Evolutionary conservation across 305 asterid genomes (phyloP), one percentile per base, ranked within the genome.

Genomic region (Salvia sclarea): DNA sequence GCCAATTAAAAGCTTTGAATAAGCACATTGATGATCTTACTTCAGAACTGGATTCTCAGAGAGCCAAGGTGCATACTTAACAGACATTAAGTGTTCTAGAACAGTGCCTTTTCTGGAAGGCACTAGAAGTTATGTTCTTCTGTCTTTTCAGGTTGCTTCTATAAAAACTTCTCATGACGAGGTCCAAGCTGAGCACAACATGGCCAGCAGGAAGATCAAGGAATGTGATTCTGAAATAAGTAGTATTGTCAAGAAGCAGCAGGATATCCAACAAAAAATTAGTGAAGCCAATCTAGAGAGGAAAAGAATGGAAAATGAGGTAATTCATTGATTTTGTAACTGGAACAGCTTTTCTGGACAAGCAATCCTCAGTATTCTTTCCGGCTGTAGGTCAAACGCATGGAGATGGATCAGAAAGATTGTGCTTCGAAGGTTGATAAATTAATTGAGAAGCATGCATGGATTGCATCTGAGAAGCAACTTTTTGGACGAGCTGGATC

Each of bases 281-380:
- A 89, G 83, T 6, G 97, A 87, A 78, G 83, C 83, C 64, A 88
- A 84, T 77, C 83, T 94, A 45, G 96, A 94, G 82, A 87, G 76
- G 81, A 94, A 94, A 84, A 87, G 84, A 83, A 75, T 89, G 93
- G 97, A 91, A 79, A 94, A 94, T 80, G 99, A 94, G 85, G 99
- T 94, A 75, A 63, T 54, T 66, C 37, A 45, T 57, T 31, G 28
- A 22, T 75, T 75, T 66, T 58, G 53, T 76, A 65, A 69, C 57
- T 53, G 44, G 65, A 56, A 60, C 61, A 60, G 73, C 73, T 78
- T 68, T 61, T 65, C 43, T 70, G 25, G 66, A 50, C 45, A 59
- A 58, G 61, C 61, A 12, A 69, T 60, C 20, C 35, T 59, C 28
- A 53, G 33, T 45, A 61, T 37, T 55, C 25, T 60, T 68, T 22